phyloP scores from a whole-genome alignment of 192 early-diverging fungal genomes.

The Coemansia asiatica region DNA sequence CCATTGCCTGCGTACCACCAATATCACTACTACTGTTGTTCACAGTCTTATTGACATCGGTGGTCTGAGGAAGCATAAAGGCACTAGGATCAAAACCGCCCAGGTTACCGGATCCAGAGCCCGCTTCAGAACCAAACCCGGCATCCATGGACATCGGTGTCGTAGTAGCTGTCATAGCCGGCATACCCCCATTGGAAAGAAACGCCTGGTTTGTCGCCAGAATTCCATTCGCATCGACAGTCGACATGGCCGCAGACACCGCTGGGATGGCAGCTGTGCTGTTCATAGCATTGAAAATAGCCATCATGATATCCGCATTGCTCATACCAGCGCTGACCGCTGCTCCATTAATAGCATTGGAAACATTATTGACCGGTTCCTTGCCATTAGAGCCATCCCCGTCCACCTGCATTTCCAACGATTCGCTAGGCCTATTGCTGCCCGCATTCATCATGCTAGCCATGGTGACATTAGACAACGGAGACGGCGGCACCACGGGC shows the following conservation, averaged over 20 bases:
- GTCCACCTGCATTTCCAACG: conserved; percentile 4
- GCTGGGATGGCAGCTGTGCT: not conserved
- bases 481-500: conserved; percentile 35
- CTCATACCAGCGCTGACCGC: conserved; percentile 7
- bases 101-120: conserved; percentile 9
- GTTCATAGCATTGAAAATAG: conserved; percentile 49
- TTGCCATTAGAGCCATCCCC: not conserved
- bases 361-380: not conserved
- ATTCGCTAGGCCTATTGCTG: not conserved
- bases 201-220: not conserved
- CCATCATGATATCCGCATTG: conserved; percentile 38
- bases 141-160: not conserved
- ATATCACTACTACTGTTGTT: too few species aligned
- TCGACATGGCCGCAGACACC: conserved; percentile 10
- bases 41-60: too few species aligned
- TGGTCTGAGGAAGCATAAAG: conserved; percentile 17
- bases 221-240: not conserved
- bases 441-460: not conserved
- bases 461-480: conserved; percentile 42
- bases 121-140: not conserved
- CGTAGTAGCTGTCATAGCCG: not conserved
- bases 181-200: not conserved
- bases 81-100: conserved; percentile 32
- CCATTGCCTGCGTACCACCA: conserved; percentile 25
- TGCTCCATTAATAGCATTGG: not conserved